Evolutionary conservation across 768 basidiomycete species (phyloP).

Genomic region (Agaricus subrufescens): DNA sequence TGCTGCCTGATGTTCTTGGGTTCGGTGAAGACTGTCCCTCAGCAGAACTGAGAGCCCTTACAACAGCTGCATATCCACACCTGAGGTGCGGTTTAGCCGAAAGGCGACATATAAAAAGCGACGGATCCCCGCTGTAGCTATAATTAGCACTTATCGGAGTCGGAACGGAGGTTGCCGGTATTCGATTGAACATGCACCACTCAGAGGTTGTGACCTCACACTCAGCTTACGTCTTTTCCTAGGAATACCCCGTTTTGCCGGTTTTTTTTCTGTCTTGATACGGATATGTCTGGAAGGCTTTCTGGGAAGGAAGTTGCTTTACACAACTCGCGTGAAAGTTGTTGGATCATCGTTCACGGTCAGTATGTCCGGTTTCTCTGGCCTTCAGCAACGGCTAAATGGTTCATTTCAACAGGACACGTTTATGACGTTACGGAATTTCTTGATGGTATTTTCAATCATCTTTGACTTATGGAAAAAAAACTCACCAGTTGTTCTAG

Average conservation of each 20-base stretch:
- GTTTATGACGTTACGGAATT: conserved; percentile 81
- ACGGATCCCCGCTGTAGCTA: too few relatives aligned
- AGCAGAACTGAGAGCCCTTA: too few relatives aligned
- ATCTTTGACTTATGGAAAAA: neutral
- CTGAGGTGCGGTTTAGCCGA: too few relatives aligned
- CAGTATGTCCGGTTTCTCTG: conserved; percentile 8
- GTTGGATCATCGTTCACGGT: conserved; percentile 79
- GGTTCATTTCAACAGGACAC: conserved; percentile 39
- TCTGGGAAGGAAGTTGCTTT: conserved; percentile 24
- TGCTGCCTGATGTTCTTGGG: too few relatives aligned
- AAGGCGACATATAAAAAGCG: too few relatives aligned
- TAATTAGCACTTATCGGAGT: too few relatives aligned
- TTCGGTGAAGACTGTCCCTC: too few relatives aligned
- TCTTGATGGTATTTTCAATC: conserved; percentile 48
- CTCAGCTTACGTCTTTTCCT: too few relatives aligned
- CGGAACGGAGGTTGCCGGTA: too few relatives aligned
- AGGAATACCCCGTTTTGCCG: neutral
- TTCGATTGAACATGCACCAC: neutral
- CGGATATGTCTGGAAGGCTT: conserved; percentile 12
- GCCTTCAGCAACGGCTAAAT: neutral
- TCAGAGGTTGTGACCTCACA: neutral
- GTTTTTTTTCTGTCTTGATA: conserved; percentile 17
- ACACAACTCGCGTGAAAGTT: conserved; percentile 29
- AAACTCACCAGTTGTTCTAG: conserved; percentile 24
- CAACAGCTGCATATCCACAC: too few relatives aligned